Conservation (phyloP, 495 filamentous ascomycete genomes). For the Podospora australis region DNA sequence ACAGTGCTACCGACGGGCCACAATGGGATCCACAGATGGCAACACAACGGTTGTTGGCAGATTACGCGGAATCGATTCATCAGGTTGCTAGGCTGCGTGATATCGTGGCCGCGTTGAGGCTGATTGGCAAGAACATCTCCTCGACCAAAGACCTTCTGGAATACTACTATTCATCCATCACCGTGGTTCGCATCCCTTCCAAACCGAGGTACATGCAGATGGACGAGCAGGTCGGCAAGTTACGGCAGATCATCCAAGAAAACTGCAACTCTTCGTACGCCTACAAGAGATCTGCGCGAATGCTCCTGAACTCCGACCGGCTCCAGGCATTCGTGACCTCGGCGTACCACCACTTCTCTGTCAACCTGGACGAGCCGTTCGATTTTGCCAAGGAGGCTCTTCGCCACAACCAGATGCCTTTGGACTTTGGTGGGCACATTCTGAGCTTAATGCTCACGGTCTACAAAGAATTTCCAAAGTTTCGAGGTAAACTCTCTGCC, state of each 20-base stretch:
- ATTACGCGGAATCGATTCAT: slow-evolving; percentile 11
- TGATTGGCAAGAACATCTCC: slow-evolving; percentile 10
- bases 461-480: slow-evolving; percentile 39
- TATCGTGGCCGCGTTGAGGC: slow-evolving; percentile 11
- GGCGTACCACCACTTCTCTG: slow-evolving; percentile 53
- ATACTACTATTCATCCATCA: slow-evolving; percentile 50
- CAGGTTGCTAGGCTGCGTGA: slow-evolving; percentile 18
- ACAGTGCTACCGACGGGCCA: slow-evolving; percentile 37
- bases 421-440: slow-evolving; percentile 49
- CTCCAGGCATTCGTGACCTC: slow-evolving; percentile 44
- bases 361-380: slow-evolving; percentile 45
- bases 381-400: slow-evolving; percentile 49
- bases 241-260: slow-evolving; percentile 35
- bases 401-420: slow-evolving; percentile 38
- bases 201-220: slow-evolving; percentile 43
- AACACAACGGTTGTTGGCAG: slow-evolving; percentile 34
- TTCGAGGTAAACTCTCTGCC: slow-evolving; percentile 33
- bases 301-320: slow-evolving; percentile 46
- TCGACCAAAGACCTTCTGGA: slow-evolving; percentile 44
- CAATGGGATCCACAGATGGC: slow-evolving; percentile 44
- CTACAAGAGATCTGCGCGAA: slow-evolving; percentile 37
- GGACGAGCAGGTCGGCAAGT: slow-evolving; percentile 42
- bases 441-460: slow-evolving; percentile 42
- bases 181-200: slow-evolving; percentile 46
- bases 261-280: slow-evolving; percentile 32